These are phyloP conservation scores for Pythium sp. DNA, from an alignment of 352 stramenopile species.

Conservation along the genomic window DNA sequence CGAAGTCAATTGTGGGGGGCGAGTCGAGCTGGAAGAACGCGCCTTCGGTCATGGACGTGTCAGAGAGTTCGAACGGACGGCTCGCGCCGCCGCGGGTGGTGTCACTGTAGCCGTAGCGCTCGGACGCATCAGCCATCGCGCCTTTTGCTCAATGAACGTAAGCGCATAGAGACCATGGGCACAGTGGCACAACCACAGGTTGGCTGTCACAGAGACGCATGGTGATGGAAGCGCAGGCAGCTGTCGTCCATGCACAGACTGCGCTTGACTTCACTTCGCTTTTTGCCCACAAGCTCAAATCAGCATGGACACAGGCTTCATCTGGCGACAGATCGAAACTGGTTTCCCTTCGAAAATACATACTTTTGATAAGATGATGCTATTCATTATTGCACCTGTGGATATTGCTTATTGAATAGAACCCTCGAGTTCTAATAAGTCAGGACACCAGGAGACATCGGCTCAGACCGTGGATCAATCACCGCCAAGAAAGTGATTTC, in stretches of 20 bases:
- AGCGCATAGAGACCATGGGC: too few species aligned
- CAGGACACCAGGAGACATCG: background rate
- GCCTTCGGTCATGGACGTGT: constrained; percentile 20
- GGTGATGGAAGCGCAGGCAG: background rate
- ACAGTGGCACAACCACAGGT: background rate
- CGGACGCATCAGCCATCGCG: constrained; percentile 11
- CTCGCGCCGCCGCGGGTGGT: background rate
- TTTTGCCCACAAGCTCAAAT: constrained; percentile 7
- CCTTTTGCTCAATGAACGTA: constrained; percentile 5
- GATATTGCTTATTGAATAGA: background rate
- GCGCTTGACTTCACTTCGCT: background rate
- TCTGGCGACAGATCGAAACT: background rate
- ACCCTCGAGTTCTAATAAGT: background rate
- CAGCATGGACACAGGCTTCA: background rate
- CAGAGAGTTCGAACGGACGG: constrained; percentile 12
- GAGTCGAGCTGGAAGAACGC: constrained; percentile 20
- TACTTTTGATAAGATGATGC: background rate
- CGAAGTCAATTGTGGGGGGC: background rate
- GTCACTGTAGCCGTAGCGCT: constrained; percentile 14
- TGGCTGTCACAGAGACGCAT: background rate
- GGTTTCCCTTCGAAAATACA: background rate
- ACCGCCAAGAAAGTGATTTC: background rate
- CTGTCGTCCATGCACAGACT: background rate
- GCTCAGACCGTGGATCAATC: background rate
- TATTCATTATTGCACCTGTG: background rate